Base-by-base conservation (phyloP, 176 grass and related monocot species). In the Dendrocalamus sinicus region DNA sequence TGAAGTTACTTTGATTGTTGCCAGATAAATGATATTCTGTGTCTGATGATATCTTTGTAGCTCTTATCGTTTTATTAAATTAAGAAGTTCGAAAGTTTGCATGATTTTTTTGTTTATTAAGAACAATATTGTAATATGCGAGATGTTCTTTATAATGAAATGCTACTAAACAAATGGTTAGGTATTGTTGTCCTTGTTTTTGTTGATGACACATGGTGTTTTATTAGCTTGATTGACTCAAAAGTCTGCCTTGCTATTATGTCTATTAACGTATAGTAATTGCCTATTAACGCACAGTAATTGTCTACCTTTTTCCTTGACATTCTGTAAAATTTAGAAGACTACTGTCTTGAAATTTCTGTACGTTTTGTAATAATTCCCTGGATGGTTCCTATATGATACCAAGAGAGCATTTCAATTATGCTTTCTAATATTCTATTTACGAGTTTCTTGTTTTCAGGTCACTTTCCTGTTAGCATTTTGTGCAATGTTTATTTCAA, bases 401-500 rank as follows among this genome's bases (percentile, higher is more conserved):
- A 7, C 15, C 6, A 24, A 70, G 37, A 63, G 13, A 47, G 4
- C 44, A 40, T 67, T 67, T 39, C 64, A 55, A 35, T 53, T 81
- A 41, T 43, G 48, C 32, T 67, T 77, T 70, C 65, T 81, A 41
- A 10, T 52, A 70, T 55, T 67, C 22, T 69, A 22, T 53, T 41
- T 54, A 57, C 1, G 16, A 37, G 19, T 69, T 43, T 81, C 10
- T 81, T 81, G 20, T 70, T 67, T 78, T 70, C 48, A 24, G 20
- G 7, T 69, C 47, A 37, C 48, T 54, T 54, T n/a, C 46, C 47
- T 81, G 22, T 57, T 64, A 26, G 48, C 10, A 81, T 81, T 70
- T 5, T 81, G 19, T 81, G 26, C 11, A 47, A 24, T 48, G n/a
- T 47, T 46, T 73, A 28, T 39, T 37, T 39, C 16, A 37, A 5